Evolutionary conservation across 2,329 filamentous ascomycete species (phyloP).

Genomic region (Calonectria honghensis): DNA sequence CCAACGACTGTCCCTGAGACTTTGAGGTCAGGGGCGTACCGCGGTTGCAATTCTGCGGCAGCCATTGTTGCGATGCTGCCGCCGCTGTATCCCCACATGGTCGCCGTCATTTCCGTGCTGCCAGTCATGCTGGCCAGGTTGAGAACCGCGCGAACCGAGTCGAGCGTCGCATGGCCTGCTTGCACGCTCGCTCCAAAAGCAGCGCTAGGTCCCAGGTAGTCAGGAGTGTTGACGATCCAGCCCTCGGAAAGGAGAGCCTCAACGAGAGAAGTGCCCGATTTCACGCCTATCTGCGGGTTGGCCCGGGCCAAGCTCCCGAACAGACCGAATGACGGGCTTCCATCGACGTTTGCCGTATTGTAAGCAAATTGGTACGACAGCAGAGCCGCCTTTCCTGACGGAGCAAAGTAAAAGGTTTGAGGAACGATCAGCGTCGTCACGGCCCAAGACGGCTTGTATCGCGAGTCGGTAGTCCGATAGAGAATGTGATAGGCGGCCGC

Average conservation of each 20-base stretch:
- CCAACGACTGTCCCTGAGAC: conserved; percentile 43
- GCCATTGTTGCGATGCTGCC: conserved; percentile 46
- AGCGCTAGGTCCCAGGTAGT: conserved; percentile 65
- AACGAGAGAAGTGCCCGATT: conserved; percentile 38
- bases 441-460: conserved; percentile 60
- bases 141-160: conserved; percentile 63
- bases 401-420: conserved; percentile 17
- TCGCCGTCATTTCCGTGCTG: not conserved
- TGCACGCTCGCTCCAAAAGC: conserved; percentile 63
- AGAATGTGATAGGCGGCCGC: conserved; percentile 59
- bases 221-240: conserved; percentile 58
- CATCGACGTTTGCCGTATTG: conserved; percentile 48
- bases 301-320: conserved; percentile 34
- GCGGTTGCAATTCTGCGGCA: conserved; percentile 42
- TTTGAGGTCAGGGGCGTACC: conserved; percentile 43
- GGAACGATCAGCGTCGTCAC: conserved; percentile 62
- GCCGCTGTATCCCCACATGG: conserved; percentile 51
- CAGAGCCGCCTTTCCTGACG: conserved; percentile 35
- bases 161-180: conserved; percentile 64
- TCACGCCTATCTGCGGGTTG: conserved; percentile 39
- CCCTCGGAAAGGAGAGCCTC: conserved; percentile 37
- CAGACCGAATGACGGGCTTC: conserved; percentile 44
- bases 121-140: conserved; percentile 28
- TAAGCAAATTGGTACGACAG: conserved; percentile 50
- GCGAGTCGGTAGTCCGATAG: conserved; percentile 61